Conservation (phyloP, 371 early-diverging fungal species). For the Mucor velutinosus region DNA sequence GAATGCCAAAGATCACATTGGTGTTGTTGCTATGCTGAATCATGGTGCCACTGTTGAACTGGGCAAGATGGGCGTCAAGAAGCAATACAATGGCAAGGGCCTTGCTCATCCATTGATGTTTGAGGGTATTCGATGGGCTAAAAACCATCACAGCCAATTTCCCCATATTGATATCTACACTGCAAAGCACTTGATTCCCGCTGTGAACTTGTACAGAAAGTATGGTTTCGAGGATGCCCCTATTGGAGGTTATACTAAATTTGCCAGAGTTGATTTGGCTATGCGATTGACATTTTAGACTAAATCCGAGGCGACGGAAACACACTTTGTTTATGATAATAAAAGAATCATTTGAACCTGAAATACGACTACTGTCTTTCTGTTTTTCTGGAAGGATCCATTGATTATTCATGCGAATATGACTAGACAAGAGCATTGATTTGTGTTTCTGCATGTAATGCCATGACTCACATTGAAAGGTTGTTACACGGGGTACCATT, state of each 20-base stretch:
- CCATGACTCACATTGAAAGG: background rate
- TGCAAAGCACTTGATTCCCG: background rate
- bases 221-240: slow-evolving; percentile 9
- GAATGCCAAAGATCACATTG: slow-evolving; percentile 3
- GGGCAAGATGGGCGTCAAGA: slow-evolving; percentile 21
- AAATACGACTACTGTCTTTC: background rate
- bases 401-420: background rate
- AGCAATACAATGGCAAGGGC: slow-evolving; percentile 19
- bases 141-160: background rate
- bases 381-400: background rate
- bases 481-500: background rate
- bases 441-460: background rate
- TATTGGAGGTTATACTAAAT: background rate
- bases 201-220: slow-evolving; percentile 12
- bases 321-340: background rate
- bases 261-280: slow-evolving; percentile 7
- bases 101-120: slow-evolving; percentile 22
- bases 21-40: slow-evolving; percentile 25
- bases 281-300: slow-evolving; percentile 11
- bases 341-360: background rate
- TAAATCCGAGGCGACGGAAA: slow-evolving; percentile 1
- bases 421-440: background rate
- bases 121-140: slow-evolving; percentile 16
- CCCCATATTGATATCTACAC: slow-evolving; percentile 9
- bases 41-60: slow-evolving; percentile 13